Evolutionary conservation across 805 yeast genomes (phyloP).

Genomic region (Blastobotrys chiropterorum): DNA sequence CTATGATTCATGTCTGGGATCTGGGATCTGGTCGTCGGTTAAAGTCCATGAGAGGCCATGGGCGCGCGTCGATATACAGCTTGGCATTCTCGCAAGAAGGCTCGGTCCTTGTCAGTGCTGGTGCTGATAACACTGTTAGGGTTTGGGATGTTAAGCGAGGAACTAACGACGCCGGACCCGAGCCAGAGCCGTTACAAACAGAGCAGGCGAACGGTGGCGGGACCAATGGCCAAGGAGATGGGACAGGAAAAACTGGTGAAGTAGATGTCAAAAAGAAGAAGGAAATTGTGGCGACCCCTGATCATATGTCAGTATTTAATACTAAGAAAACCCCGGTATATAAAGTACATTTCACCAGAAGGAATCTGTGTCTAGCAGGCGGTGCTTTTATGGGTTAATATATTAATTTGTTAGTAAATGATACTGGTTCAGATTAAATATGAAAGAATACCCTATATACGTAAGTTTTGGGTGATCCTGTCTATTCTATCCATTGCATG

Average conservation of each 20-base stretch:
- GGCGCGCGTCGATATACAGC: conserved; percentile 77
- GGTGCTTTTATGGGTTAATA: conserved; percentile 62
- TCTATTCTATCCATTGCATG: conserved; percentile 1
- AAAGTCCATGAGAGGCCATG: conserved; percentile 94
- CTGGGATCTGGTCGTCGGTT: conserved; percentile 83
- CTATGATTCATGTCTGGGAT: conserved; percentile 87
- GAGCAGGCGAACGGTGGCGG: conserved; percentile 12
- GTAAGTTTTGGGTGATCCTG: too few relatives aligned
- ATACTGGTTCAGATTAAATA: too few relatives aligned
- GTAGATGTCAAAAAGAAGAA: conserved; percentile 38
- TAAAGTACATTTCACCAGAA: conserved; percentile 84
- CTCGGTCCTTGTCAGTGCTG: conserved; percentile 81
- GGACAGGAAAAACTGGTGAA: conserved; percentile 8
- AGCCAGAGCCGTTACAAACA: conserved; percentile 59
- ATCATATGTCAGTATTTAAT: conserved; percentile 87
- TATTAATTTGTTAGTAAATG: background rate
- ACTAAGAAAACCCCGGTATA: conserved; percentile 93
- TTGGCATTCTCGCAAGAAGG: conserved; percentile 83
- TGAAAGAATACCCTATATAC: too few relatives aligned
- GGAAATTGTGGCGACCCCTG: conserved; percentile 76
- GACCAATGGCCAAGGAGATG: conserved; percentile 4
- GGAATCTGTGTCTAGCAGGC: conserved; percentile 87
- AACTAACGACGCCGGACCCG: conserved; percentile 70
- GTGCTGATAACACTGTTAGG: conserved; percentile 86
- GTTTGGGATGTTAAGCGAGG: conserved; percentile 93